These are phyloP conservation scores for Aspergillus sp. DNA, from an alignment of 2,329 filamentous ascomycete species.

Conservation along the genomic window DNA sequence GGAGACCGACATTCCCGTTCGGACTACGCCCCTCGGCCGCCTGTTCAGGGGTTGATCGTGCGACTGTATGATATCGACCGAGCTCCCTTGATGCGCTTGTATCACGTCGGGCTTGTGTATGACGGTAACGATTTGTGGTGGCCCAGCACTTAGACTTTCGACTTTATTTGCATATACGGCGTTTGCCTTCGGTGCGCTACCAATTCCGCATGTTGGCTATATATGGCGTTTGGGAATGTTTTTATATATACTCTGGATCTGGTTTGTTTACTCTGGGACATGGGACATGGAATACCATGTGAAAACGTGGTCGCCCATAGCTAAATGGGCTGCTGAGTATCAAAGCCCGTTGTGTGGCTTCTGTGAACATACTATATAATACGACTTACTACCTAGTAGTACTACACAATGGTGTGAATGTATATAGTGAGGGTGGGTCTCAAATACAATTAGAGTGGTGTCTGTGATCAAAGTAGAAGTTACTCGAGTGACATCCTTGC, in stretches of 20 bases:
- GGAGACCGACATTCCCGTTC: slow-evolving; percentile 10
- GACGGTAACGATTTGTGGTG: slow-evolving; percentile 12
- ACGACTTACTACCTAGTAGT: background rate
- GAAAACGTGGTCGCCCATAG: background rate
- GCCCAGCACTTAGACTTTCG: slow-evolving; percentile 6
- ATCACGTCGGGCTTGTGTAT: slow-evolving; percentile 4
- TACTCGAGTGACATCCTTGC: no score
- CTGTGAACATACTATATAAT: background rate
- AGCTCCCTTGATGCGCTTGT: background rate
- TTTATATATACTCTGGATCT: slow-evolving; percentile 19
- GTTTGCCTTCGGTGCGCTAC: slow-evolving; percentile 11
- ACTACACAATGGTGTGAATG: background rate
- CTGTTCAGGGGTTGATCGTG: slow-evolving; percentile 5
- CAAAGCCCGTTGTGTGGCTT: background rate
- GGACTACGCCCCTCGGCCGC: slow-evolving; percentile 14
- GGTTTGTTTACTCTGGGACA: background rate
- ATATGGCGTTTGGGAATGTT: slow-evolving; percentile 9
- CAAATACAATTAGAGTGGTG: no score
- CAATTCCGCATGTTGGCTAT: slow-evolving; percentile 9
- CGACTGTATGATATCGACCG: background rate
- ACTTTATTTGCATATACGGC: slow-evolving; percentile 15
- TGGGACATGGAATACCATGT: background rate
- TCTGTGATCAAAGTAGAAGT: no score
- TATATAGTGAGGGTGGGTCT: background rate
- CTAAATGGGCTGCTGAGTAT: background rate